These are phyloP conservation scores for Jasminum sambac DNA, from an alignment of 257 asterid species.

Conservation along the genomic window DNA sequence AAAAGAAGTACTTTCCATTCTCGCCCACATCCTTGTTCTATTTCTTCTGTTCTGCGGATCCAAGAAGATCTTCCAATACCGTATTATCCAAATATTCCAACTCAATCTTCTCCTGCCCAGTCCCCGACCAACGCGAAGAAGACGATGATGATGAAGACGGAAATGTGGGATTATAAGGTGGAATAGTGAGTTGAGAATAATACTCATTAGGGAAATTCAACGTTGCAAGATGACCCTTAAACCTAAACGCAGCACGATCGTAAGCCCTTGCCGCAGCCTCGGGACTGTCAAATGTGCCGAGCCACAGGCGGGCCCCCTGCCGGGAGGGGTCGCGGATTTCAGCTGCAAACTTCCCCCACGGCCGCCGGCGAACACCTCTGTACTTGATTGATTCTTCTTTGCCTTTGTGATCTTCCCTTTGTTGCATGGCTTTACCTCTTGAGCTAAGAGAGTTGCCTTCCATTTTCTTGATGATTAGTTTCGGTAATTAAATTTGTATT, in stretches of 20 bases:
- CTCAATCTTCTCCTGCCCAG: conserved; percentile 42
- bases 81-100: conserved; percentile 49
- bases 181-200: conserved; percentile 47
- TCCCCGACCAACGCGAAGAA: conserved; percentile 5
- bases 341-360: conserved; percentile 74
- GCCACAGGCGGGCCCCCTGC: conserved; percentile 57
- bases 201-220: conserved; percentile 61
- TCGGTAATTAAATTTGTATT: not conserved
- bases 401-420: conserved; percentile 35
- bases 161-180: conserved; percentile 41
- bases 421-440: conserved; percentile 54
- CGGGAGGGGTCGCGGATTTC: conserved; percentile 70
- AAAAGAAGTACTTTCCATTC: not conserved
- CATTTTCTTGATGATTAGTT: conserved; percentile 27
- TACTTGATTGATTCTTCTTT: conserved; percentile 39
- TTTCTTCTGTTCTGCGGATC: conserved; percentile 37
- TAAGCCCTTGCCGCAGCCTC: conserved; percentile 70
- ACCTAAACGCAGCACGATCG: conserved; percentile 45
- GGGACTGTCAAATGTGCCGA: conserved; percentile 64
- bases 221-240: conserved; percentile 62
- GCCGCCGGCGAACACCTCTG: conserved; percentile 60
- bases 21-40: conserved; percentile 3
- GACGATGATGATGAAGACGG: conserved; percentile 5
- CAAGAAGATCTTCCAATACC: conserved; percentile 61
- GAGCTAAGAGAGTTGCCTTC: conserved; percentile 42